Evolutionary conservation across 78 protist genomes (phyloP).

Genomic region (Mastigamoeba balamuthi): DNA sequence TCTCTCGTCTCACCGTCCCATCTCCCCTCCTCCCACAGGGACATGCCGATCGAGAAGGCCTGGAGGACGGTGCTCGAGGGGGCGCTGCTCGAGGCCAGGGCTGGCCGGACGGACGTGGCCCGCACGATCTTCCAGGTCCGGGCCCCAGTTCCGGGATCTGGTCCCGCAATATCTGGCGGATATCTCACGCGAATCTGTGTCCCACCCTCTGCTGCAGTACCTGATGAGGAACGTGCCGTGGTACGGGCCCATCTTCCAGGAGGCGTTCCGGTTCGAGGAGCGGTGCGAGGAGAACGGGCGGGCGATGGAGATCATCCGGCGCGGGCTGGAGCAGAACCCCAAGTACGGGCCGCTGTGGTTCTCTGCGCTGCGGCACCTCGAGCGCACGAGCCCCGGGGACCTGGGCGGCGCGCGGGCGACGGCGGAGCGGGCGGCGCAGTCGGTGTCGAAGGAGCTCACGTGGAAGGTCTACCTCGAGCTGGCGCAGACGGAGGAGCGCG

Average conservation of each 20-base stretch:
- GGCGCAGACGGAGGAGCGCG: conserved; percentile 81
- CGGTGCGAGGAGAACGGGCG: conserved; percentile 32
- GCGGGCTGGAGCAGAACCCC: conserved; percentile 50
- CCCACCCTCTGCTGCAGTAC: conserved; percentile 11
- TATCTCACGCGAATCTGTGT: too few species aligned
- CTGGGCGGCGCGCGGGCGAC: conserved; percentile 22
- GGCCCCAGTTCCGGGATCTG: not conserved
- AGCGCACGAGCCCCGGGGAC: conserved; percentile 34
- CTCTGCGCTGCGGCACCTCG: conserved; percentile 48
- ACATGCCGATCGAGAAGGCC: conserved; percentile 52
- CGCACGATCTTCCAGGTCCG: conserved; percentile 51
- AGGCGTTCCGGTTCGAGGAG: conserved; percentile 76
- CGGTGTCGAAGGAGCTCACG: conserved; percentile 66
- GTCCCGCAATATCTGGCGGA: too few species aligned
- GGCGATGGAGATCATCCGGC: conserved; percentile 59
- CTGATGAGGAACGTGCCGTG: conserved; percentile 73
- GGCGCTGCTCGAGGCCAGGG: conserved; percentile 78
- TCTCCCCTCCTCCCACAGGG: not conserved
- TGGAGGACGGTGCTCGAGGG: conserved; percentile 84
- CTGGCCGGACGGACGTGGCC: conserved; percentile 56
- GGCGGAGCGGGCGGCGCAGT: conserved; percentile 39
- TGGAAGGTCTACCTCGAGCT: conserved; percentile 86
- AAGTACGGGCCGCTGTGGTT: conserved; percentile 84
- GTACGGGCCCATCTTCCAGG: conserved; percentile 76
- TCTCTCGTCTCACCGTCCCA: not conserved